These are phyloP conservation scores for Botrytis porri DNA, from an alignment of 2,329 filamentous ascomycete species.

Conservation along the genomic window DNA sequence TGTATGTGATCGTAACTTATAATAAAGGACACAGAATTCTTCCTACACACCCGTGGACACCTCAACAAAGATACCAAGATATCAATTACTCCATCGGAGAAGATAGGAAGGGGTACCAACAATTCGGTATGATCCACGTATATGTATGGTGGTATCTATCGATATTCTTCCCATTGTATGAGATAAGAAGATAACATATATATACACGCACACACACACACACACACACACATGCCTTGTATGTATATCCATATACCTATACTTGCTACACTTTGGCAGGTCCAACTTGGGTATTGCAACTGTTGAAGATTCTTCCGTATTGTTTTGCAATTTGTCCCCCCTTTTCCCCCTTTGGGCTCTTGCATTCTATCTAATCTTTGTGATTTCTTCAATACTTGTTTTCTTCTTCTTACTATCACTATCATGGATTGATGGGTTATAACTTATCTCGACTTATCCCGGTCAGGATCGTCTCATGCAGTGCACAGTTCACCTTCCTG, in stretches of 20 bases:
- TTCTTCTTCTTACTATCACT: not conserved
- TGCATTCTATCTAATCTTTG: not conserved
- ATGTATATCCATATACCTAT: not conserved
- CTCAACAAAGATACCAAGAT: not conserved
- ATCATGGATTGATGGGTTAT: not conserved
- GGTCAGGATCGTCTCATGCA: slow-evolving; percentile 1
- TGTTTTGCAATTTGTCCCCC: not conserved
- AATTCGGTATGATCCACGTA: not conserved
- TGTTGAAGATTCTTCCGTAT: not conserved
- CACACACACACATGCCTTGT: not conserved
- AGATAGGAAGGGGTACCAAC: not conserved
- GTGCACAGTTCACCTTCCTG: slow-evolving; percentile 15
- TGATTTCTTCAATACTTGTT: not conserved
- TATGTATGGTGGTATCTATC: too few species aligned
- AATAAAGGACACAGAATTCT: not conserved
- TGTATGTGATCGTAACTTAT: not conserved
- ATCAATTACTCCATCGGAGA: not conserved
- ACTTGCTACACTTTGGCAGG: not conserved
- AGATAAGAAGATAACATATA: not conserved
- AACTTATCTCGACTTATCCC: not conserved
- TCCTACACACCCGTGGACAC: not conserved
- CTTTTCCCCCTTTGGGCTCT: not conserved
- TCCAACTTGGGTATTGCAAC: not conserved
- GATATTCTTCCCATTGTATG: not conserved
- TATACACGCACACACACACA: not conserved